Evolutionary conservation across 2,329 filamentous ascomycete species (phyloP), one percentile per base, ranked within the genome.

Genomic region (Ophiostoma sp.): DNA sequence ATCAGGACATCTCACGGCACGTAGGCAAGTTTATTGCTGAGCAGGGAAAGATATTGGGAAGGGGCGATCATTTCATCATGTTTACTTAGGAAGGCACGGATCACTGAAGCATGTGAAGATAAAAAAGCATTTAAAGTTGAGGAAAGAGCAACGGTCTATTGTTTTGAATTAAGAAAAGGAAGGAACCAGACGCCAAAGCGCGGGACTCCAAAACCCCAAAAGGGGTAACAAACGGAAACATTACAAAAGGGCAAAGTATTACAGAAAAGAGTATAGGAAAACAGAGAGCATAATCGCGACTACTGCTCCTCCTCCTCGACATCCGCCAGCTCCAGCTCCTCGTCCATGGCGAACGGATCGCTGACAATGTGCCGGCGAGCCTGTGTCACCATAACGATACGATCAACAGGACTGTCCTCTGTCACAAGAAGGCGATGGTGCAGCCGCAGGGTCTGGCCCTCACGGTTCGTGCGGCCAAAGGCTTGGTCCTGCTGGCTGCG

Each of bases 401-500:
- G 76, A 69, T 77, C 76, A 0, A 75, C 74, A 5, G 77, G 75
- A 70, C 75, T 78, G 64, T 78, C 77, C 22, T 76, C 77, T 0
- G 72, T 72, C 11, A 77, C 73, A 2, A 77, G 74, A 72, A 78
- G 73, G 28, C 42, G 55, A 52, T 78, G 77, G 52, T 74, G 74
- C 69, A 78, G 74, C n/a, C 9, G 66, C 64, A 77, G 70, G 28
- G 73, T 72, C 71, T 77, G 76, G 69, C 76, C 76, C 74, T 76
- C 75, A 52, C 76, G 75, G 75, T 77, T 77, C 22, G 76, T 77
- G 45, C 76, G 76, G 0, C 75, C 75, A 76, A 77, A 77, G 8
- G 76, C 76, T 75, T 77, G 76, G 66, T 76, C 74, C 63, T 76
- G 74, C 52, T 76, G 75, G 73, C 75, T 76, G 74, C 57, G 69